Percentiles rank a stretch among this genome's conserved stretches.
Conservation (phyloP, 2,329 filamentous ascomycete genomes). For the Alternaria viburni region DNA sequence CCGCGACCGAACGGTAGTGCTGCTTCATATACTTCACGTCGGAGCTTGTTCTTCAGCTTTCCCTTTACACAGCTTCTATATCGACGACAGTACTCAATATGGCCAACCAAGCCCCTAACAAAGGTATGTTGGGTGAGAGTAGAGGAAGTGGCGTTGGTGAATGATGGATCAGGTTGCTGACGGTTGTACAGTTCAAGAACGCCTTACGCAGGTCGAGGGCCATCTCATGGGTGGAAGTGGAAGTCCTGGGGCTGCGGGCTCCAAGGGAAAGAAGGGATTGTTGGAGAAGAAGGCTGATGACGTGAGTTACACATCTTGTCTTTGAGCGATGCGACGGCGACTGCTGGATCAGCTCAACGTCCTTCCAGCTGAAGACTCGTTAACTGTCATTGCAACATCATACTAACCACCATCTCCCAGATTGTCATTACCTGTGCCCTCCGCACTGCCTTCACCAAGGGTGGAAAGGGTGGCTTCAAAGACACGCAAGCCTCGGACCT, state of each 20-base stretch:
- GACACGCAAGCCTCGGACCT: constrained; percentile 89
- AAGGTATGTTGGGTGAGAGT: constrained; percentile 15
- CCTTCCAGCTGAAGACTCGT: neutral
- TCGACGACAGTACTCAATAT: constrained; percentile 26
- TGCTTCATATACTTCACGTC: neutral
- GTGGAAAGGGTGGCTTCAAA: constrained; percentile 93
- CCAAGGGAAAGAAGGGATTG: constrained; percentile 51
- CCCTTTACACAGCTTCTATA: constrained; percentile 3
- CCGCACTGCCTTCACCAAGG: constrained; percentile 90
- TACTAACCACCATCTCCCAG: constrained; percentile 23
- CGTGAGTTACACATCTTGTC: constrained; percentile 36
- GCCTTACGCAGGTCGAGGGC: constrained; percentile 64
- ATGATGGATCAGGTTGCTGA: constrained; percentile 12
- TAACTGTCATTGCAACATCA: neutral
- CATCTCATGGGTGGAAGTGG: constrained; percentile 58
- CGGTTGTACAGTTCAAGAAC: constrained; percentile 58
- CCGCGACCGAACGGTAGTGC: neutral
- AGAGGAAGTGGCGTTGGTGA: neutral
- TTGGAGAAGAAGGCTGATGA: constrained; percentile 65
- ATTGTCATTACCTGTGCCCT: constrained; percentile 92
- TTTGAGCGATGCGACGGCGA: neutral
- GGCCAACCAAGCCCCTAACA: constrained; percentile 46
- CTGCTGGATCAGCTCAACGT: neutral
- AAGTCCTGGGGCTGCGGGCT: constrained; percentile 25
- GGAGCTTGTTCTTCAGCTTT: constrained; percentile 1